phyloP scores from a whole-genome alignment of 2,329 filamentous ascomycete genomes.

The Beauveria sp. region DNA sequence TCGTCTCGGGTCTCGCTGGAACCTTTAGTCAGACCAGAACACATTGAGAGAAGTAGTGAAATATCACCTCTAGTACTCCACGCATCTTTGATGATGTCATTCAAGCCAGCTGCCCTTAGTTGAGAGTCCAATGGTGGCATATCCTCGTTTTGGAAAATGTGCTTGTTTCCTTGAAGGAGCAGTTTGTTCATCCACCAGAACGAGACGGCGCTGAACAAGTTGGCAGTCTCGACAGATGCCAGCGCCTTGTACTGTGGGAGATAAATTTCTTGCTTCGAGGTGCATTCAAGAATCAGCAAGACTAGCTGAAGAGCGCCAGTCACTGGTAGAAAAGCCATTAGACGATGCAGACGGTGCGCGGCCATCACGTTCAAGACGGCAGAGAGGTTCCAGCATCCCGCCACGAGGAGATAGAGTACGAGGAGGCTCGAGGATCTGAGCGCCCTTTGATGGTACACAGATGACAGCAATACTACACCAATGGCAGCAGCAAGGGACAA shows the following conservation, averaged over 20 bases:
- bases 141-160: slow-evolving; percentile 1
- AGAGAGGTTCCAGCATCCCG: background rate
- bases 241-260: background rate
- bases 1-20: background rate
- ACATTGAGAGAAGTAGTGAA: background rate
- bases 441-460: background rate
- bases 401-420: background rate
- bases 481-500: background rate
- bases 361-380: background rate
- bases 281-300: slow-evolving; percentile 3
- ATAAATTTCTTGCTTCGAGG: background rate
- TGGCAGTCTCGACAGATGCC: slow-evolving; percentile 3
- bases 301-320: background rate
- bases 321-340: background rate
- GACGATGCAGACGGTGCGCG: background rate
- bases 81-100: background rate
- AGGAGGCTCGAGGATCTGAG: background rate
- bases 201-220: background rate
- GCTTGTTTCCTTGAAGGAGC: slow-evolving; percentile 2
- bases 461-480: background rate
- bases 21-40: background rate
- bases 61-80: background rate
- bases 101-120: background rate
- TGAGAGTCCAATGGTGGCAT: slow-evolving; percentile 1
- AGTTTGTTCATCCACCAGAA: slow-evolving; percentile 11